A percentile compares a stretch with the other conserved stretches of the same genome.
phyloP scores from a whole-genome alignment of 1,139 yeast species.

The Candida mesenterica region DNA sequence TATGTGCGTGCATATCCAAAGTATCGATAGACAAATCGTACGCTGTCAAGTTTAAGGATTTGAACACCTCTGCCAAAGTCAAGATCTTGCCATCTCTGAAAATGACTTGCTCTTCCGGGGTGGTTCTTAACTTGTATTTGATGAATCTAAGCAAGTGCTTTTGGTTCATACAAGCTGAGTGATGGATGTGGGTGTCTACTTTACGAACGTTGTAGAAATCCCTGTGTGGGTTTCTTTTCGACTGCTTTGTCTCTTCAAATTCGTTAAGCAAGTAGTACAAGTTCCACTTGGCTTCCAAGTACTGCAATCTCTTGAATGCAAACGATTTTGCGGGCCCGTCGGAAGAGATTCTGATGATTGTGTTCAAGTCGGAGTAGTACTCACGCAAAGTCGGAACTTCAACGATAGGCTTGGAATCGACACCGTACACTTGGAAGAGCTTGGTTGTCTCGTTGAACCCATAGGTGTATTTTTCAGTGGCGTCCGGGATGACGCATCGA shows the following conservation, averaged over 20 bases:
- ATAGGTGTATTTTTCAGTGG: conserved; percentile 48
- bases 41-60: conserved; percentile 86
- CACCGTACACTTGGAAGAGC: conserved; percentile 62
- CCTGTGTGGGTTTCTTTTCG: conserved; percentile 76
- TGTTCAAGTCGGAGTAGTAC: conserved; percentile 78
- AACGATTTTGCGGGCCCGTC: conserved; percentile 98
- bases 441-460: conserved; percentile 54
- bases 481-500: conserved; percentile 65
- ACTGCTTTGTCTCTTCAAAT: conserved; percentile 86
- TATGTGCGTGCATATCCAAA: conserved; percentile 98
- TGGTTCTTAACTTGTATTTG: conserved; percentile 68
- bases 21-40: conserved; percentile 96
- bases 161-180: conserved; percentile 98
- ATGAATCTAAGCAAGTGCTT: conserved; percentile 92
- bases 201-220: conserved; percentile 97
- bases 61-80: conserved; percentile 82
- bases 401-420: conserved; percentile 40
- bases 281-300: conserved; percentile 96
- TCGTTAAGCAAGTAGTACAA: conserved; percentile 83
- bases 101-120: conserved; percentile 84
- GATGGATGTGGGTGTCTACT: conserved; percentile 98
- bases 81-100: conserved; percentile 91
- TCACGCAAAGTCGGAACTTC: conserved; percentile 78
- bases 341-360: conserved; percentile 66
- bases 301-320: conserved; percentile 90